phyloP scores from a whole-genome alignment of 768 basidiomycete genomes.

The Myochromella boudieri region DNA sequence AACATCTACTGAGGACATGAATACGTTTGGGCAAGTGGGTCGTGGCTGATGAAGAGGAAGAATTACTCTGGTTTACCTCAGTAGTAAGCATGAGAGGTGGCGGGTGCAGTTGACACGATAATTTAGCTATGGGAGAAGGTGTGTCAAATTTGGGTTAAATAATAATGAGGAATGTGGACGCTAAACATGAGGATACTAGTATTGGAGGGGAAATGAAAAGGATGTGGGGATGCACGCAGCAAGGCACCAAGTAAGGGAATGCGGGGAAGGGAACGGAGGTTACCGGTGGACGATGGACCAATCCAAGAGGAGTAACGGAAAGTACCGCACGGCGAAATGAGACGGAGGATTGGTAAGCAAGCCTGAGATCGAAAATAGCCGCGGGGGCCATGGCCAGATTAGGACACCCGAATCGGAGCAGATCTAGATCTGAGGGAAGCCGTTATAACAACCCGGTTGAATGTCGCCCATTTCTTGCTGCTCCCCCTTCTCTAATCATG shows the following conservation, averaged over 20 bases:
- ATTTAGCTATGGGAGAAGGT: too few species aligned
- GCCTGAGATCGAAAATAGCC: conserved; percentile 11
- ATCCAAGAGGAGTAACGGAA: conserved; percentile 2
- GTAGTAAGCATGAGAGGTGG: background rate
- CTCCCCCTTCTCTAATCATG: conserved; percentile 26
- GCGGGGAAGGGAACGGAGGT: too few species aligned
- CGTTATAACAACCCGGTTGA: conserved; percentile 27
- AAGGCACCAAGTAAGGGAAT: background rate
- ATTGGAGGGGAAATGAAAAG: conserved; percentile 1
- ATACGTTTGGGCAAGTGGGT: background rate
- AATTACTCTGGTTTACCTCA: background rate
- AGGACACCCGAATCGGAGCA: conserved; percentile 14
- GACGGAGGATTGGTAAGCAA: conserved; percentile 9
- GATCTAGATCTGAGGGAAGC: conserved; percentile 17
- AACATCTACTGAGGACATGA: background rate
- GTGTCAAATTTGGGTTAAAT: background rate
- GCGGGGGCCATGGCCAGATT: conserved; percentile 21
- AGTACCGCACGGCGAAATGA: conserved; percentile 3
- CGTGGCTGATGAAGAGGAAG: background rate
- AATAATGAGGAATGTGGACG: background rate
- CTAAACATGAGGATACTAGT: background rate
- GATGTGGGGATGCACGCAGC: background rate
- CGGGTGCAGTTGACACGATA: background rate
- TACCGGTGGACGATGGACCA: too few species aligned
- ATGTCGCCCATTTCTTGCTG: conserved; percentile 8